phyloP scores from a whole-genome alignment of 1,284 basidiomycete genomes.

The Rhodotorula mucilaginosa region DNA sequence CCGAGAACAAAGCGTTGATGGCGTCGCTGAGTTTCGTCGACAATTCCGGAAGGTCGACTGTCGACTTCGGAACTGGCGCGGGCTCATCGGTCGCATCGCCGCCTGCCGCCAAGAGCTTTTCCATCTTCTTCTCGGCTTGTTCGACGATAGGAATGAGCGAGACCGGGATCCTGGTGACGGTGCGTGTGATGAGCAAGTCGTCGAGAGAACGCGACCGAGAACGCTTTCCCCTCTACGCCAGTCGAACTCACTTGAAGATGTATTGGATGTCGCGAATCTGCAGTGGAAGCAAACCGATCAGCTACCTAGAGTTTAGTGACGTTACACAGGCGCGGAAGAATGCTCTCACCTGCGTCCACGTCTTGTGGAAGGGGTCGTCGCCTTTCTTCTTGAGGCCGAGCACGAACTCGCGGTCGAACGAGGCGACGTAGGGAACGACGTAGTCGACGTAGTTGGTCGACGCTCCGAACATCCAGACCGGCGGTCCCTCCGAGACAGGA shows the following conservation, averaged over 20 bases:
- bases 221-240: too few species aligned
- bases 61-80: too few species aligned
- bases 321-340: too few species aligned
- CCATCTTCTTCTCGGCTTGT: slow-evolving; percentile 3
- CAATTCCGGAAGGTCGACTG: too few species aligned
- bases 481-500: too few species aligned
- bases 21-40: background rate
- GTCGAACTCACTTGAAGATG: slow-evolving; percentile 7
- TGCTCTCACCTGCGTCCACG: background rate
- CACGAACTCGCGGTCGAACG: slow-evolving; percentile 16
- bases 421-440: slow-evolving; percentile 10
- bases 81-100: too few species aligned
- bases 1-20: background rate
- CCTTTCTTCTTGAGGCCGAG: slow-evolving; percentile 12
- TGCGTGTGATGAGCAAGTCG: background rate
- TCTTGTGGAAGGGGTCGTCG: slow-evolving; percentile 3
- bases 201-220: too few species aligned
- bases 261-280: slow-evolving; percentile 19
- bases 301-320: background rate
- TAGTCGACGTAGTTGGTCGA: background rate
- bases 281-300: background rate
- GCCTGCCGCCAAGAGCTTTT: background rate
- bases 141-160: slow-evolving; percentile 2
- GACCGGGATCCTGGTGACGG: slow-evolving; percentile 3
- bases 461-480: too few species aligned